Evolutionary conservation across 1,284 basidiomycete species (phyloP), one percentile per base, ranked within the genome.

Genomic region (Chiua sp.): DNA sequence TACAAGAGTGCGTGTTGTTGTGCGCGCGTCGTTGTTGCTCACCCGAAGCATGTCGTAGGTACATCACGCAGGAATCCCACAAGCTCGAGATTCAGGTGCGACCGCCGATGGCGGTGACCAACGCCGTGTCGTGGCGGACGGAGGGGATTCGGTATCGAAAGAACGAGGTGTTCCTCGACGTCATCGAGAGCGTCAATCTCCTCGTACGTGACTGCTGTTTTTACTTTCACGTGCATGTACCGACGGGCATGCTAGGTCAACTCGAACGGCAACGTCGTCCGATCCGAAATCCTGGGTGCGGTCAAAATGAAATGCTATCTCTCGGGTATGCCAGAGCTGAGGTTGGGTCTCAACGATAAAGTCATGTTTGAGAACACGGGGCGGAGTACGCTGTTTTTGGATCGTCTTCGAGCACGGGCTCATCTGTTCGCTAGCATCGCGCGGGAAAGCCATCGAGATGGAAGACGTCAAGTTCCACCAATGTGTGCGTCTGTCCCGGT

Each of bases 271-370:
- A 98, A 97, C 69, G 98, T 99, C 46, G 94, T 99, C 18, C 89
- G 98, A 51, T 97, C 94, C 48, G 98, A 99, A 79, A 99, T 99
- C 67, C 80, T 99, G 4, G 98, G 98, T 12, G 94, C 96, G 0
- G 86, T 99, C 73, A 98, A 99, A 84, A 98, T 99, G 97, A 99
- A 99, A 79, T 99, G 97, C 75, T 99, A 98, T 76, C 84, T 99
- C 4, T 95, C 93, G 13, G 98, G 98, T 22, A 99, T 99, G 98
- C 98, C 98, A 15, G 98, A 99, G 75, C 82, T 99, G 56, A 84
- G 98, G 53, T 78, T 99, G 35, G 98, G 98, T 0, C 81, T 99
- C 59, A 99, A 99, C 78, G 98, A 99, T 80, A 99, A 99, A 79
- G 96, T 98, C 75, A 98, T 98, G 96, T 98, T 99, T 70, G 97